Conservation (phyloP, 495 filamentous ascomycete genomes). For the Annulohypoxylon moriforme region DNA sequence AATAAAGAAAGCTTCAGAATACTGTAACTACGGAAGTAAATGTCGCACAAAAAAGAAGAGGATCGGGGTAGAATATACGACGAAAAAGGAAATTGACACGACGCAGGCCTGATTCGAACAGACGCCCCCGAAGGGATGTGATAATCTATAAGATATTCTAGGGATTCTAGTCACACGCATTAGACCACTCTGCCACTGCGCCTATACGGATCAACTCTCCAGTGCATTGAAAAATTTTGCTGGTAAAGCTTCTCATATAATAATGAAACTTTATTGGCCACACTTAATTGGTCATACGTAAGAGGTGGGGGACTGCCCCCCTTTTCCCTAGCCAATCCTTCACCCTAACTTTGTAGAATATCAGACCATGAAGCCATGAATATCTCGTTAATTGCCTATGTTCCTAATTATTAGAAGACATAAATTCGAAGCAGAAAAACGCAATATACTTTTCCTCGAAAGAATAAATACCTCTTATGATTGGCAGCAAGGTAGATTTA, state of each 20-base stretch:
- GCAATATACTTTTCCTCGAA: too few relatives aligned
- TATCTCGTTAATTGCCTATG: too few relatives aligned
- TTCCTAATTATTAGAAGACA: too few relatives aligned
- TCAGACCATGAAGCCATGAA: neutral
- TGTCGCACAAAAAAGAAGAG: too few relatives aligned
- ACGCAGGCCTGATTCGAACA: slow-evolving; percentile 44
- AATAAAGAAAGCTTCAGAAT: too few relatives aligned
- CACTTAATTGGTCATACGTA: neutral
- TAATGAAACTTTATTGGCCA: neutral
- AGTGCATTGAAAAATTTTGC: neutral
- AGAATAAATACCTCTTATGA: too few relatives aligned
- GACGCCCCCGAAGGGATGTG: slow-evolving; percentile 41
- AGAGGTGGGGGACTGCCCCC: neutral
- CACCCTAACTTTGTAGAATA: neutral
- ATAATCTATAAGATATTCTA: neutral
- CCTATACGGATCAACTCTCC: too few relatives aligned
- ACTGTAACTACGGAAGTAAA: too few relatives aligned
- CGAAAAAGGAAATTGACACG: slow-evolving; percentile 9
- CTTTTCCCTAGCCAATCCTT: neutral
- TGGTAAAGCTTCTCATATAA: neutral
- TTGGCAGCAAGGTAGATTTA: too few relatives aligned
- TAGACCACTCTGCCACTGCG: slow-evolving; percentile 42
- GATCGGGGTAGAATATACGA: neutral
- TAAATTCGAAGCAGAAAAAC: too few relatives aligned
- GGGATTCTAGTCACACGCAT: slow-evolving; percentile 37